Percentiles rank a stretch among this genome's conserved stretches.
These are phyloP conservation scores for Macrotyloma uniflorum DNA, from an alignment of 306 rosid genomes.

Conservation along the genomic window DNA sequence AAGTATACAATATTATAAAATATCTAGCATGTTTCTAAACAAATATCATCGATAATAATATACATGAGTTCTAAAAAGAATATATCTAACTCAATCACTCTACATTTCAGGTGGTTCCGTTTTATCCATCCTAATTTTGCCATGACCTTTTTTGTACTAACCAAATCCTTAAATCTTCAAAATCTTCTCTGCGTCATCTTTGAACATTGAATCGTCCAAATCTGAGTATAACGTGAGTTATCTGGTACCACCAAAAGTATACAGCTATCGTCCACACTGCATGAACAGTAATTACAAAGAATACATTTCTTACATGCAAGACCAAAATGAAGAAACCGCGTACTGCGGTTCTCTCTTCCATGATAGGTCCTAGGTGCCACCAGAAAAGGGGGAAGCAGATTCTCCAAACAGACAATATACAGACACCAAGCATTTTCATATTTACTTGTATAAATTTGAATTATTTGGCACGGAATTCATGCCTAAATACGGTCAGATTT, in stretches of 20 bases:
- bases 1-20: constrained; percentile 36
- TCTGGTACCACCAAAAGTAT: constrained; percentile 35
- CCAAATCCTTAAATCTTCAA: constrained; percentile 29
- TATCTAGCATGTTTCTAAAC: constrained; percentile 29
- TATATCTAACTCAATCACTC: constrained; percentile 47
- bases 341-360: constrained; percentile 37
- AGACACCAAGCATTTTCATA: constrained; percentile 30
- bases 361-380: constrained; percentile 32
- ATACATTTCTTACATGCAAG: constrained; percentile 42
- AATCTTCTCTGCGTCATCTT: constrained; percentile 23
- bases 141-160: constrained; percentile 23
- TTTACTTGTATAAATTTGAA: constrained; percentile 22
- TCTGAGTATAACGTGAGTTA: constrained; percentile 34
- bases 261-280: constrained; percentile 39
- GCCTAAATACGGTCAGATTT: constrained; percentile 53
- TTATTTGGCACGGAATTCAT: constrained; percentile 59
- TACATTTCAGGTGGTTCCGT: constrained; percentile 33
- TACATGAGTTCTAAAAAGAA: constrained; percentile 51
- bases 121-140: constrained; percentile 35
- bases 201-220: constrained; percentile 36
- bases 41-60: constrained; percentile 30
- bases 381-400: constrained; percentile 27
- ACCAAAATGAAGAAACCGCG: constrained; percentile 33
- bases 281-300: constrained; percentile 44
- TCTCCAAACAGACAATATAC: constrained; percentile 40